Base-by-base conservation (phyloP, 192 early-diverging fungal genomes). In the Coemansia guatemalensis region DNA sequence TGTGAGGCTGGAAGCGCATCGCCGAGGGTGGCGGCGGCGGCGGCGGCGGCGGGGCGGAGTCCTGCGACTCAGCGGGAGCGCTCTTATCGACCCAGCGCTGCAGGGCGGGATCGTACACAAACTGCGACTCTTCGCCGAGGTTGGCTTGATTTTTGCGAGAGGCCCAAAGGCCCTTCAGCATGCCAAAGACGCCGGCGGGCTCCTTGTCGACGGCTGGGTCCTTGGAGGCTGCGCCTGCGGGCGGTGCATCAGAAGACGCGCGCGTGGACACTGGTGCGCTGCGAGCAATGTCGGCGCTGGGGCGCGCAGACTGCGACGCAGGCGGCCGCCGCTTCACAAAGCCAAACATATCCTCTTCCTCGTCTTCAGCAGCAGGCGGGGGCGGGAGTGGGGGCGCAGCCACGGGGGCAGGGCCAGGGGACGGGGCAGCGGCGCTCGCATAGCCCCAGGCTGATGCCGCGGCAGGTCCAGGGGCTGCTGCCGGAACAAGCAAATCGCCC, bases 21-120 rank as follows among this genome's bases (percentile, higher is more conserved):
- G 71, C 71, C 54, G 52, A 44, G n/a, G 71, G 66, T 14, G 78
- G 78, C 39, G 72, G 66, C n/a, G n/a, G n/a, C 11, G 80, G 78
- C 12, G 84, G 78, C 17, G 64, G 71, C 22, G 71, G 71, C 12
- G 72, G 71, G 17, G 50, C 71, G 9, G 57, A 29, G 26, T 62
- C 58, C 30, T 70, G 65, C 60, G 78, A 67, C 26, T 49, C 61
- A 12, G 48, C 57, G 18, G 78, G 48, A 5, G 78, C 70, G 50
- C 69, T 81, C 64, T 72, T 75, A 54, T 75, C 70, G 18, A 99
- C 91, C 94, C 95, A 99, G 57, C 89, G 82, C 58, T 93, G 88
- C 62, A 87, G 85, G 24, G 87, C 89, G 24, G 88, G 83, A 73
- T 99, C 97, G 75, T 90, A 99, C 64, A 88, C 90, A 70, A 95